Evolutionary conservation across 1,139 yeast genomes (phyloP).

Genomic region (Saccharomyces pastorianus): DNA sequence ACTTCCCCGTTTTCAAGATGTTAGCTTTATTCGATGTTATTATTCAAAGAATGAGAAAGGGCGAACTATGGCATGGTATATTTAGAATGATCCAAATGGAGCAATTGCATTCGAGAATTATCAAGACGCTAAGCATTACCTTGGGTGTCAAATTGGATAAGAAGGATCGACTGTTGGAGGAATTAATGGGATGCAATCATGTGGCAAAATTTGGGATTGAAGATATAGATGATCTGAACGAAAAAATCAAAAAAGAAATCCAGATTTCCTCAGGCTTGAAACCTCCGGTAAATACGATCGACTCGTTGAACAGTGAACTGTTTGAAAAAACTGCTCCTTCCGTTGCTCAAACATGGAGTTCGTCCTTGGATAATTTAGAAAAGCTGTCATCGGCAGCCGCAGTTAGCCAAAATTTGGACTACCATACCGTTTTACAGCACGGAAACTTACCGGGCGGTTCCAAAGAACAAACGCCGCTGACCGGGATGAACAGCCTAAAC

Average conservation of each 20-base stretch:
- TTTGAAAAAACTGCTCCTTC: background rate
- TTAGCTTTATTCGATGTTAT: constrained; percentile 28
- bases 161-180: constrained; percentile 10
- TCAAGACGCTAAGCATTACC: constrained; percentile 16
- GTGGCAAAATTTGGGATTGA: constrained; percentile 7
- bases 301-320: background rate
- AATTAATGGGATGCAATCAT: constrained; percentile 12
- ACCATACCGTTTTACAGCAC: constrained; percentile 6
- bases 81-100: constrained; percentile 12
- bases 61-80: constrained; percentile 23
- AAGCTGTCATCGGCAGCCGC: constrained; percentile 18
- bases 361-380: constrained; percentile 12
- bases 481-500: background rate
- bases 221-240: background rate
- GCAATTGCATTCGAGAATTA: constrained; percentile 11
- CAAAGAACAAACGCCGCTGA: background rate
- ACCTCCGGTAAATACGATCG: background rate
- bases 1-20: constrained; percentile 29
- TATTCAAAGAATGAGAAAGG: constrained; percentile 20
- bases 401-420: constrained; percentile 12
- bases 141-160: constrained; percentile 15
- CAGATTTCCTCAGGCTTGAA: background rate
- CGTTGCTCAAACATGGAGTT: background rate
- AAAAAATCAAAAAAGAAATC: background rate
- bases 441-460: background rate